Evolutionary conservation across 202 grass and related monocot genomes (phyloP).

Genomic region (Digitaria exilis): DNA sequence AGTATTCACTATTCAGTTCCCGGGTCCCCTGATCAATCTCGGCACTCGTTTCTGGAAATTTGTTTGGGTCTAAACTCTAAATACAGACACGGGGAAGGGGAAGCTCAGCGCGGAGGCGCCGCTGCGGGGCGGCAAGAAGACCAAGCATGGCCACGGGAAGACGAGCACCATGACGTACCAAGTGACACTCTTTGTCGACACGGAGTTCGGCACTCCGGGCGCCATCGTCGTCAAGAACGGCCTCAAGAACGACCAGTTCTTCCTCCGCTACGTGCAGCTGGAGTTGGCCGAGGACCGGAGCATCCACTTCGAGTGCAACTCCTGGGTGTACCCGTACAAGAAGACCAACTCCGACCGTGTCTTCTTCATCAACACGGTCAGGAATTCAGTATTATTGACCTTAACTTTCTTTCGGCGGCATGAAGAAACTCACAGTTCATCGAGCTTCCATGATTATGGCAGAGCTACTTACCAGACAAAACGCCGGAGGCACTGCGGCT

Average conservation of each 20-base stretch:
- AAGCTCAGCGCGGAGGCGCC: slow-evolving; percentile 57
- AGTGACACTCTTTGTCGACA: slow-evolving; percentile 48
- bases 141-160: slow-evolving; percentile 69
- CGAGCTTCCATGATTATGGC: neutral
- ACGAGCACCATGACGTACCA: slow-evolving; percentile 61
- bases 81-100: slow-evolving; percentile 63
- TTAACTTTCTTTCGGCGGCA: too few species aligned
- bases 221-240: slow-evolving; percentile 72
- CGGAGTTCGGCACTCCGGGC: slow-evolving; percentile 68
- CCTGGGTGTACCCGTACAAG: slow-evolving; percentile 79
- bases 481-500: slow-evolving; percentile 58
- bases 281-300: slow-evolving; percentile 44
- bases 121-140: slow-evolving; percentile 62
- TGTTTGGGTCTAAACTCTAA: neutral
- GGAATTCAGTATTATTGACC: too few species aligned
- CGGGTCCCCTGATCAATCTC: neutral
- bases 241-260: slow-evolving; percentile 57
- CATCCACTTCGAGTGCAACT: slow-evolving; percentile 94
- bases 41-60: neutral
- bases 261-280: slow-evolving; percentile 66
- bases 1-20: neutral
- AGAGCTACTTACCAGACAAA: slow-evolving; percentile 81
- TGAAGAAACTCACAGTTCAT: neutral
- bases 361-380: slow-evolving; percentile 89
- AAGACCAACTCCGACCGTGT: slow-evolving; percentile 75